A percentile compares a stretch with the other conserved stretches of the same genome.
phyloP scores from a whole-genome alignment of 805 yeast species.

The Naumovozyma baii region DNA sequence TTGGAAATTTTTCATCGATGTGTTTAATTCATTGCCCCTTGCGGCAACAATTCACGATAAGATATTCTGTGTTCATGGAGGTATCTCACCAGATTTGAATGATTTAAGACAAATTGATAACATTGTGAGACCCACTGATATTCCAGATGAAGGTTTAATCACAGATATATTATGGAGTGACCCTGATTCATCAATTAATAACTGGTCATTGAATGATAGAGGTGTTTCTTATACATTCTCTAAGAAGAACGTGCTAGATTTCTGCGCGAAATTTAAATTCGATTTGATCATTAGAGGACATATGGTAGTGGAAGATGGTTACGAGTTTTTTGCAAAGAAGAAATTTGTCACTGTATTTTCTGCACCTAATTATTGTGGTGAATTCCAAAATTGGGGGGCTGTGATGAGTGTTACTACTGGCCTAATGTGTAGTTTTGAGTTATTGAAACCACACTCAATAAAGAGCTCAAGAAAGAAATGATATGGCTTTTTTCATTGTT shows the following conservation, averaged over 20 bases:
- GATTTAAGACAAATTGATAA: conserved; percentile 54
- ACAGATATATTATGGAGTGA: conserved; percentile 81
- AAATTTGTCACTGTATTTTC: conserved; percentile 69
- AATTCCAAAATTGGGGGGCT: conserved; percentile 72
- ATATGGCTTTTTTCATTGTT: not conserved
- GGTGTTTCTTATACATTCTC: conserved; percentile 77
- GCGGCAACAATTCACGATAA: conserved; percentile 93
- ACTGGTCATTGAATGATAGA: conserved; percentile 73
- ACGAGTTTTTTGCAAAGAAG: conserved; percentile 67
- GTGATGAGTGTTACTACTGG: conserved; percentile 64
- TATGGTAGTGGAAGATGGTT: conserved; percentile 86
- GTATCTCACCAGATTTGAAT: conserved; percentile 61
- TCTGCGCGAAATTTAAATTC: conserved; percentile 55
- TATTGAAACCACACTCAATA: conserved; percentile 45
- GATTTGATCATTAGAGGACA: conserved; percentile 76
- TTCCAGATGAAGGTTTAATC: conserved; percentile 67
- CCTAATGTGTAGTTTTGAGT: conserved; percentile 61
- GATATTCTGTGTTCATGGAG: conserved; percentile 85
- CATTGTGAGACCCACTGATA: conserved; percentile 71
- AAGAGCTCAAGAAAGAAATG: conserved; percentile 6
- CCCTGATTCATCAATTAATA: conserved; percentile 46
- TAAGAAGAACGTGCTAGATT: conserved; percentile 54
- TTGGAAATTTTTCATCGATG: conserved; percentile 90
- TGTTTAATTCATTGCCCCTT: conserved; percentile 88
- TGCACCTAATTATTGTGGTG: conserved; percentile 82